Evolutionary conservation across 345 rosid species (phyloP), one percentile per base, ranked within the genome.

Genomic region (Carallia pectinifolia): DNA sequence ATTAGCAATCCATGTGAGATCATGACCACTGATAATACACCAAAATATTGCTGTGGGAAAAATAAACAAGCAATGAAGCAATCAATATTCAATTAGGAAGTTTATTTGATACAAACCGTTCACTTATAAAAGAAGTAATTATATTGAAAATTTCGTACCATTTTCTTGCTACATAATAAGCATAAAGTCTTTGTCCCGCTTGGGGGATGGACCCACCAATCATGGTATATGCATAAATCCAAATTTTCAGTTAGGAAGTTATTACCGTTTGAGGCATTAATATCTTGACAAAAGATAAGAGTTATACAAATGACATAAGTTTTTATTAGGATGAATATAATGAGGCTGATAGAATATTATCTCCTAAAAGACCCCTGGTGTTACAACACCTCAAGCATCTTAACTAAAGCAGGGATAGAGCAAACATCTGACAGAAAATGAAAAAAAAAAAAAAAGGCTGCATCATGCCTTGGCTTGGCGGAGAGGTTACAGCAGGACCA

Each of bases 171-270:
- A 50, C 37, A 23, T 48, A 38, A 16, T 29, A 3, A 6, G 66
- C 67, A 59, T 2, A 65, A 34, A 73, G 60, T 44, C 53, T 40
- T 12, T 19, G 34, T 30, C 50, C 4, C 56, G 62, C 17, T 19
- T 18, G 34, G 27, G 6, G 37, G 52, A 67, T 58, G 76, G 71
- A 53, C 81, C 74, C 65, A 54, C 74, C 54, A 62, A 5, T 61
- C 23, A 18, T 55, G 68, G 56, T 62, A 61, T 62, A 61, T 37
- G 64, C 31, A 19, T 18, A 64, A 8, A 12, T n/a, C 69, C n/a
- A 30, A 44, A 18, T 10, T 30, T 70, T 73, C 68, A 10, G 59
- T 58, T 66, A 36, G 50, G 59, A 58, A 16, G 38, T 23, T 68
- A 8, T 23, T 53, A 77, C 59, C 6, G 66, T 56, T 68, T 47